A percentile compares a stretch with the other conserved stretches of the same genome.
phyloP scores from a whole-genome alignment of 371 early-diverging fungal genomes.

The Gilbertella persicaria region DNA sequence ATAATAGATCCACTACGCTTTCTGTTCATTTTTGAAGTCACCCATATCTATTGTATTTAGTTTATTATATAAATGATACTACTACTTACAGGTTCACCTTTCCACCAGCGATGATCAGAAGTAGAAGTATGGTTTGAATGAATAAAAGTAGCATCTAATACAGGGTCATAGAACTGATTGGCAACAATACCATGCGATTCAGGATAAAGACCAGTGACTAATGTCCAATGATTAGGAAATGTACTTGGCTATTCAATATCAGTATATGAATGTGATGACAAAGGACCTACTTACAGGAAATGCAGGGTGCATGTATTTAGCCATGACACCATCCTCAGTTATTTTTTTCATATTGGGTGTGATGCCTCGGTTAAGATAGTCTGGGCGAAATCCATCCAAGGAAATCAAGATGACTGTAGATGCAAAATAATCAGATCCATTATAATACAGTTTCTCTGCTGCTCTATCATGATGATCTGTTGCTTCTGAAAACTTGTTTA shows the following conservation, averaged over 20 bases:
- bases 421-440: slow-evolving; percentile 72
- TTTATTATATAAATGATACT: neutral
- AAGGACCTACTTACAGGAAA: slow-evolving; percentile 59
- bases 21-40: slow-evolving; percentile 73
- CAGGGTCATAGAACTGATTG: slow-evolving; percentile 86
- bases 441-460: slow-evolving; percentile 40
- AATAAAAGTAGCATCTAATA: slow-evolving; percentile 70
- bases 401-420: slow-evolving; percentile 86
- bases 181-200: slow-evolving; percentile 92
- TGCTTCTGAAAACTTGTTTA: slow-evolving; percentile 17
- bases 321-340: slow-evolving; percentile 57
- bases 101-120: slow-evolving; percentile 80
- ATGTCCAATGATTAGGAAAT: slow-evolving; percentile 94
- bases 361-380: slow-evolving; percentile 75
- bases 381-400: slow-evolving; percentile 89
- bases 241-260: slow-evolving; percentile 60
- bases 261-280: neutral
- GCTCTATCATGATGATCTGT: slow-evolving; percentile 13
- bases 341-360: slow-evolving; percentile 71
- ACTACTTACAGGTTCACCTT: slow-evolving; percentile 79
- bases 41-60: slow-evolving; percentile 75
- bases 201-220: slow-evolving; percentile 92
- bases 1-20: slow-evolving; percentile 73
- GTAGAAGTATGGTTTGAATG: slow-evolving; percentile 67
- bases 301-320: slow-evolving; percentile 72